These are phyloP conservation scores for Pyrus betulifolia DNA, from an alignment of 306 rosid genomes.

Conservation along the genomic window DNA sequence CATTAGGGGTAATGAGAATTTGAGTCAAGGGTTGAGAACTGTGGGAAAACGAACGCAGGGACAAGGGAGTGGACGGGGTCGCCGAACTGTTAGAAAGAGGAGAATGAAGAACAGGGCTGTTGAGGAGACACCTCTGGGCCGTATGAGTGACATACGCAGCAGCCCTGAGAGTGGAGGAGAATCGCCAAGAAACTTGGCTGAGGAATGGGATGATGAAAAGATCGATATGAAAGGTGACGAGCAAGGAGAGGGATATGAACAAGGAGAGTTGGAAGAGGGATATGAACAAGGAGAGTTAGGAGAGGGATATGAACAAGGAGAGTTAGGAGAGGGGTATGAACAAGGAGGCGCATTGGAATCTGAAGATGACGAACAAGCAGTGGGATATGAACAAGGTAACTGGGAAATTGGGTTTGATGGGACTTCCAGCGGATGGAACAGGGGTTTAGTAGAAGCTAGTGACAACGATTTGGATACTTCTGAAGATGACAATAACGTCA, in stretches of 20 bases:
- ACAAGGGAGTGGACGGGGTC: constrained; percentile 75
- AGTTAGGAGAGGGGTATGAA: constrained; percentile 19
- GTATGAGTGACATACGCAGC: constrained; percentile 18
- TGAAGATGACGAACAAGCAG: constrained; percentile 71
- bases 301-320: constrained; percentile 18
- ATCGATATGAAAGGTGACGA: constrained; percentile 40
- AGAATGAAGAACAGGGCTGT: constrained; percentile 62
- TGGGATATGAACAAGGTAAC: constrained; percentile 67
- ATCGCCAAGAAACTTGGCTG: constrained; percentile 50
- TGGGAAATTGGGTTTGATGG: constrained; percentile 76
- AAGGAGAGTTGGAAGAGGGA: constrained; percentile 10
- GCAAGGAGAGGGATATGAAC: constrained; percentile 30
- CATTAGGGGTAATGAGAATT: constrained; percentile 33
- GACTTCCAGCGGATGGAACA: constrained; percentile 53
- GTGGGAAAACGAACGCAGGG: constrained; percentile 46
- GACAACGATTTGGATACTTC: constrained; percentile 75
- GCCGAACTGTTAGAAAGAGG: constrained; percentile 79
- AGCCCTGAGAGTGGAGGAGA: constrained; percentile 50
- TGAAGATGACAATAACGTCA: constrained; percentile 66
- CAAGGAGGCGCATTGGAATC: constrained; percentile 64
- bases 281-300: constrained; percentile 15
- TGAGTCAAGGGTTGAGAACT: constrained; percentile 44
- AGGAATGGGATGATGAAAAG: constrained; percentile 75
- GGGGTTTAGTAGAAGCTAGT: constrained; percentile 47
- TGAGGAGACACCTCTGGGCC: constrained; percentile 47